phyloP scores from a whole-genome alignment of 2,329 filamentous ascomycete species.

The Penicillium sp. region DNA sequence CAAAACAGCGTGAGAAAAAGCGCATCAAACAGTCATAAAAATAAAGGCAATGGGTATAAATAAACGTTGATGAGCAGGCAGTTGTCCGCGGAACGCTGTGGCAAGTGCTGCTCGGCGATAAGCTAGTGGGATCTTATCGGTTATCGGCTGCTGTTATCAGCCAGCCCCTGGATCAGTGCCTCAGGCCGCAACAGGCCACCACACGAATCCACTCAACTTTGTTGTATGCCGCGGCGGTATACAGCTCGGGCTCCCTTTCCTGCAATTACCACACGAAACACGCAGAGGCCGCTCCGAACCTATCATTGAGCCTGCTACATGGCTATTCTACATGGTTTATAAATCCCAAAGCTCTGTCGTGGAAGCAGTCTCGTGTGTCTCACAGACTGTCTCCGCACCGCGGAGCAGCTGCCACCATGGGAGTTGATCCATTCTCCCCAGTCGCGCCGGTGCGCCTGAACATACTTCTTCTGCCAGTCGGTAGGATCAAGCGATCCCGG shows the following conservation, averaged over 20 bases:
- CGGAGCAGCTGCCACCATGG: conserved; percentile 62
- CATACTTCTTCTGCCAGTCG: conserved; percentile 80
- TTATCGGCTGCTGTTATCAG: conserved; percentile 7
- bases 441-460: conserved; percentile 87
- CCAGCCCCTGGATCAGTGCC: conserved; percentile 5
- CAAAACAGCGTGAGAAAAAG: neutral
- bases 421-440: conserved; percentile 82
- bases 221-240: neutral
- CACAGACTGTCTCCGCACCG: conserved; percentile 29
- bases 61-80: neutral
- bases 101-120: conserved; percentile 5
- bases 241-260: neutral
- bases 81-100: neutral
- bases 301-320: neutral
- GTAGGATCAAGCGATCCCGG: conserved; percentile 75
- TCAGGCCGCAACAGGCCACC: conserved; percentile 4
- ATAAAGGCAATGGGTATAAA: neutral
- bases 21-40: neutral
- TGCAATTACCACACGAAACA: neutral
- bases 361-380: conserved; percentile 32
- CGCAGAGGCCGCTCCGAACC: neutral
- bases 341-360: conserved; percentile 20
- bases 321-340: conserved; percentile 21
- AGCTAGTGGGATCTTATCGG: conserved; percentile 7
- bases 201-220: conserved; percentile 2